phyloP scores from a whole-genome alignment of 2,329 filamentous ascomycete species.

The Epichloe sylvatica region DNA sequence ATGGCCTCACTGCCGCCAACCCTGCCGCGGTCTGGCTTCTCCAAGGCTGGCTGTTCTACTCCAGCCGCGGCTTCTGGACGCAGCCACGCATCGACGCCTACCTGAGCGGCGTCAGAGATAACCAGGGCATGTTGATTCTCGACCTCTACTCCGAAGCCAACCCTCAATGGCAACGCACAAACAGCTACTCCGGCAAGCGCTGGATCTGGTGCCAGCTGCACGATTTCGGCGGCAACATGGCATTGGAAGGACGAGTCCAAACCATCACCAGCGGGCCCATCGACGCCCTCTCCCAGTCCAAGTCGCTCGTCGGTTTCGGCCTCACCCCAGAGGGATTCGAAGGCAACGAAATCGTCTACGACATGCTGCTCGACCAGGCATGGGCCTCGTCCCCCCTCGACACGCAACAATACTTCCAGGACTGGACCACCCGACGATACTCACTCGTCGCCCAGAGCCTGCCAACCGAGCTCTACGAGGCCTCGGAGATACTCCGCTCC shows the following conservation, averaged over 20 bases:
- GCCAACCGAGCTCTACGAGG: constrained; percentile 22
- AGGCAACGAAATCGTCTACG: constrained; percentile 39
- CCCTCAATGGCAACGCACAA: constrained; percentile 36
- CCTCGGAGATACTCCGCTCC: constrained; percentile 31
- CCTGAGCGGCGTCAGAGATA: constrained; percentile 28
- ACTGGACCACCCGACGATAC: constrained; percentile 32
- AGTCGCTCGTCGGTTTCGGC: constrained; percentile 32
- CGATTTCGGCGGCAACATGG: constrained; percentile 34
- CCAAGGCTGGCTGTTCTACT: constrained; percentile 37
- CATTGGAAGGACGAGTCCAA: constrained; percentile 34
- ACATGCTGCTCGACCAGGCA: constrained; percentile 35
- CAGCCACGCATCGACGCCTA: constrained; percentile 32
- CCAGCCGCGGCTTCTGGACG: constrained; percentile 29
- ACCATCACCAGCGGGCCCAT: constrained; percentile 33
- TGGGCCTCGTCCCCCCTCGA: constrained; percentile 31
- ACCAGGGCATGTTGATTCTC: constrained; percentile 34
- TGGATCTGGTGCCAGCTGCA: constrained; percentile 43
- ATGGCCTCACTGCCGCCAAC: constrained; percentile 33
- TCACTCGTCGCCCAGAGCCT: constrained; percentile 10
- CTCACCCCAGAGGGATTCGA: constrained; percentile 36
- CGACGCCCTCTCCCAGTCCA: constrained; percentile 26
- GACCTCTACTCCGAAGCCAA: constrained; percentile 35
- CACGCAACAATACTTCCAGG: constrained; percentile 28
- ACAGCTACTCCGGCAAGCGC: constrained; percentile 35
- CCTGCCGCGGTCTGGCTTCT: constrained; percentile 37